Conservation (phyloP, 1,284 basidiomycete genomes). For the Malassezia globosa region DNA sequence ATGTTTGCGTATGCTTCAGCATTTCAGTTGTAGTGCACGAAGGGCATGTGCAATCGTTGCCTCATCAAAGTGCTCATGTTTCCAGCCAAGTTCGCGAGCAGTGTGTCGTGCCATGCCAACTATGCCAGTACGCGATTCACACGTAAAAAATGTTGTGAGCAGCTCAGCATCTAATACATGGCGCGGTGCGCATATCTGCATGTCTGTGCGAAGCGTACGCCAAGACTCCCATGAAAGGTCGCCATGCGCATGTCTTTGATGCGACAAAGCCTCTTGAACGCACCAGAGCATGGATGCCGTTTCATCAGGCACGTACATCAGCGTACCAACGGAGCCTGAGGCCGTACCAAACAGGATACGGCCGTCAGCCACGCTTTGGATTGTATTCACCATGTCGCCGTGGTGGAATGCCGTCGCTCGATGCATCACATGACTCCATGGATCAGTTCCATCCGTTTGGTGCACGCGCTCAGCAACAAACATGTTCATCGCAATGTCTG, state of each 20-base stretch:
- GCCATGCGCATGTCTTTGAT: conserved; percentile 9
- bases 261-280: conserved; percentile 28
- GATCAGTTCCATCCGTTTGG: background rate
- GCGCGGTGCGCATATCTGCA: conserved; percentile 24
- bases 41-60: too few relatives aligned
- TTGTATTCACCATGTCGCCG: conserved; percentile 41
- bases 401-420: conserved; percentile 35
- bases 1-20: too few relatives aligned
- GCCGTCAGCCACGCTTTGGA: conserved; percentile 9
- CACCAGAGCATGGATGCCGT: conserved; percentile 18
- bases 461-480: conserved; percentile 31
- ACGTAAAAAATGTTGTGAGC: too few relatives aligned
- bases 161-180: conserved; percentile 37
- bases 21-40: too few relatives aligned
- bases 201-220: conserved; percentile 42
- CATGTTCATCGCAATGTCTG: conserved; percentile 42
- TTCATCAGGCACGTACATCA: conserved; percentile 20
- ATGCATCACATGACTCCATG: conserved; percentile 32
- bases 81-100: too few relatives aligned
- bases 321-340: conserved; percentile 31
- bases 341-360: conserved; percentile 24
- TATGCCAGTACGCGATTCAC: too few relatives aligned
- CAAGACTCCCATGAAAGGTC: conserved; percentile 29
- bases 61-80: too few relatives aligned
- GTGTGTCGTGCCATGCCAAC: too few relatives aligned